Percentiles rank a stretch among this genome's conserved stretches.
These are phyloP conservation scores for Metarhizium robertsii DNA, from an alignment of 2,329 filamentous ascomycete species.

Conservation along the genomic window DNA sequence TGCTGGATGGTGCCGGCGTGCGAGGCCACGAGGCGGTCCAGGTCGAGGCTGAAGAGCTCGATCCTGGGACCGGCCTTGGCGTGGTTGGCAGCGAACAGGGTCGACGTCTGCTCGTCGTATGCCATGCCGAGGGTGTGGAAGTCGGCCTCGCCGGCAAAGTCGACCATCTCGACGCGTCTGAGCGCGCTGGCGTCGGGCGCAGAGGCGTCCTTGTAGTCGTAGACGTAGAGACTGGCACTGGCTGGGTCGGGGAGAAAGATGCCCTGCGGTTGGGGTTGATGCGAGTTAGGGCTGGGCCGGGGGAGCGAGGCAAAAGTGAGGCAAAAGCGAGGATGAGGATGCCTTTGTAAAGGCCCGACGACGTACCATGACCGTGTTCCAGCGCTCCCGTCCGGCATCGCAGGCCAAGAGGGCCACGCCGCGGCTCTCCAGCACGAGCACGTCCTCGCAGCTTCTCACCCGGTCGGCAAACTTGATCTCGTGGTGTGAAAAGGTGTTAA, in stretches of 20 bases:
- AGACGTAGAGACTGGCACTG: constrained; percentile 25
- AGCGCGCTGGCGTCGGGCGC: constrained; percentile 11
- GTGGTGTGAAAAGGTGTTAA: constrained; percentile 17
- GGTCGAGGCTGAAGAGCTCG: constrained; percentile 29
- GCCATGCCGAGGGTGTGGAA: constrained; percentile 32
- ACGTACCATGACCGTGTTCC: constrained; percentile 32
- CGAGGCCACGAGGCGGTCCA: constrained; percentile 20
- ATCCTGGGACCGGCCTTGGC: constrained; percentile 23
- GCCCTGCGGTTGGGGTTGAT: constrained; percentile 11
- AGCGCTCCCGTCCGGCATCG: constrained; percentile 28
- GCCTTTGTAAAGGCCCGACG: background rate
- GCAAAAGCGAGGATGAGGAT: background rate
- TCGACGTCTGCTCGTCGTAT: constrained; percentile 23
- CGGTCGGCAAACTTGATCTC: constrained; percentile 25
- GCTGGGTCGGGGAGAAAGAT: constrained; percentile 12
- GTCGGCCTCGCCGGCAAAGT: constrained; percentile 19
- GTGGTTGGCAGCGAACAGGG: constrained; percentile 29
- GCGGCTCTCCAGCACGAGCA: constrained; percentile 23
- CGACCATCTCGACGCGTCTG: constrained; percentile 11
- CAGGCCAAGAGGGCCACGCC: constrained; percentile 28
- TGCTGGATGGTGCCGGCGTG: constrained; percentile 28
- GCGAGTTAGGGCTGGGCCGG: background rate
- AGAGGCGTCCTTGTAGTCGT: constrained; percentile 21
- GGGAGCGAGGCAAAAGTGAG: background rate
- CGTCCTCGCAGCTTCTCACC: constrained; percentile 32